phyloP scores from a whole-genome alignment of 805 yeast species.

The Yarrowia divulgata region DNA sequence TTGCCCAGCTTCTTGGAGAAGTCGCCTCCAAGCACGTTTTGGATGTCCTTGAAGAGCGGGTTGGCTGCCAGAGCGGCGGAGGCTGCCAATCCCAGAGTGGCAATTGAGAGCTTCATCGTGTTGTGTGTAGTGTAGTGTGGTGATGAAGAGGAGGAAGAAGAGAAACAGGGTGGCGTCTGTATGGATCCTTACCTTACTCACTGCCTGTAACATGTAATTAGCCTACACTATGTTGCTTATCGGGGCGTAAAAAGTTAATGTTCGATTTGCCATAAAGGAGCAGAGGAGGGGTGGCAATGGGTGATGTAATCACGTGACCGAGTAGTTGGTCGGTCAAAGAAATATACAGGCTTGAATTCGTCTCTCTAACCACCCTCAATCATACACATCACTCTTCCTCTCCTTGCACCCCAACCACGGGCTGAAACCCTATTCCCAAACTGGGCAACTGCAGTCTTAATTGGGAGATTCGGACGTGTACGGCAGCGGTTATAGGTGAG shows the following conservation, averaged over 20 bases:
- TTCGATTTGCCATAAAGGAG: background rate
- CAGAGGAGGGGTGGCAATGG: background rate
- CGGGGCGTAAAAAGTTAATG: slow-evolving; percentile 12
- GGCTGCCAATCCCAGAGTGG: slow-evolving; percentile 27
- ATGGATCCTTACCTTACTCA: too few relatives aligned
- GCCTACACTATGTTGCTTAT: slow-evolving; percentile 30
- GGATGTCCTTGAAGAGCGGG: slow-evolving; percentile 34
- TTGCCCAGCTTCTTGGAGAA: slow-evolving; percentile 33
- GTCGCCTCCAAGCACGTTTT: slow-evolving; percentile 33
- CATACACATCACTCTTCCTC: too few relatives aligned
- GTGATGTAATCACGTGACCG: background rate
- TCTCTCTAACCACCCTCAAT: too few relatives aligned
- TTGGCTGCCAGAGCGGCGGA: slow-evolving; percentile 34
- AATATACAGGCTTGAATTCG: too few relatives aligned
- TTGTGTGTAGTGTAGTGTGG: background rate
- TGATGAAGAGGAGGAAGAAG: background rate
- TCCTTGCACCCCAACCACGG: background rate
- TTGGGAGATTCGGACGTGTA: slow-evolving; percentile 12
- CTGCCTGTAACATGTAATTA: too few relatives aligned
- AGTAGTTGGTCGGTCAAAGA: too few relatives aligned
- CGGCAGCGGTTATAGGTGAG: background rate
- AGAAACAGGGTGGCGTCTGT: slow-evolving; percentile 19
- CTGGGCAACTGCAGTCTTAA: slow-evolving; percentile 34
- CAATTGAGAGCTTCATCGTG: slow-evolving; percentile 25
- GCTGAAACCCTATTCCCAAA: slow-evolving; percentile 29